Evolutionary conservation across 1,284 basidiomycete species (phyloP).

Genomic region (Trichosporon sp.): DNA sequence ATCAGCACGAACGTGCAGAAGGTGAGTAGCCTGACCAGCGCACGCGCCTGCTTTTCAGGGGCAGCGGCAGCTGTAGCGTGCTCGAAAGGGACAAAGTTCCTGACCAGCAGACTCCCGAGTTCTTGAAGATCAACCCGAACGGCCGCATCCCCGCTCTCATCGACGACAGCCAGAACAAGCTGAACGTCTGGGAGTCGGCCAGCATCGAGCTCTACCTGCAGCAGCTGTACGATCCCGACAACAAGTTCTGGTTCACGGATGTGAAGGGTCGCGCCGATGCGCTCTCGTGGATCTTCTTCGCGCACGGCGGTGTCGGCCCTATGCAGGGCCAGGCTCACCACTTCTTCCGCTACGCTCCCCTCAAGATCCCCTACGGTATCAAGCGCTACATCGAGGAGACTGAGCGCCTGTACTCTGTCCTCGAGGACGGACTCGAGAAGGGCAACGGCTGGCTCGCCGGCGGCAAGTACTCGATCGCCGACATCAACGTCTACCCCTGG

Average conservation of each 20-base stretch:
- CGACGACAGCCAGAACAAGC: conserved; percentile 51
- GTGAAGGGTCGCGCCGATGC: conserved; percentile 54
- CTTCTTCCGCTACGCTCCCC: conserved; percentile 46
- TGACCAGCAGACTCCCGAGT: conserved; percentile 52
- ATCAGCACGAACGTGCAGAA: conserved; percentile 50
- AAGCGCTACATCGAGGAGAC: conserved; percentile 70
- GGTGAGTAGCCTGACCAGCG: conserved; percentile 30
- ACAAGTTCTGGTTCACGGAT: conserved; percentile 56
- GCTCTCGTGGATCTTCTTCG: conserved; percentile 75
- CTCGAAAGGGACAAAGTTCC: not conserved
- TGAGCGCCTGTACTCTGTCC: conserved; percentile 66
- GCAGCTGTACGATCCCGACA: conserved; percentile 55
- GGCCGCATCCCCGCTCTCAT: conserved; percentile 58
- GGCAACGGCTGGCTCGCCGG: conserved; percentile 59
- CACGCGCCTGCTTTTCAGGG: not conserved
- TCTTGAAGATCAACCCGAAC: conserved; percentile 61
- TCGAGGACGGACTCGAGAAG: conserved; percentile 61
- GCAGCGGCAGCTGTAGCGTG: not conserved
- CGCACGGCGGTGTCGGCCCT: conserved; percentile 47
- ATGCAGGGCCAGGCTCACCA: conserved; percentile 54
- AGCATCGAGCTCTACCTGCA: conserved; percentile 63
- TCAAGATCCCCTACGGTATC: conserved; percentile 49
- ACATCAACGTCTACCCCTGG: conserved; percentile 51
- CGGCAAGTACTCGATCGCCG: conserved; percentile 58
- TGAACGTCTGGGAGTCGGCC: conserved; percentile 62